Base-by-base conservation (phyloP, 208 protist species). In the Wallacemonas sp. region DNA sequence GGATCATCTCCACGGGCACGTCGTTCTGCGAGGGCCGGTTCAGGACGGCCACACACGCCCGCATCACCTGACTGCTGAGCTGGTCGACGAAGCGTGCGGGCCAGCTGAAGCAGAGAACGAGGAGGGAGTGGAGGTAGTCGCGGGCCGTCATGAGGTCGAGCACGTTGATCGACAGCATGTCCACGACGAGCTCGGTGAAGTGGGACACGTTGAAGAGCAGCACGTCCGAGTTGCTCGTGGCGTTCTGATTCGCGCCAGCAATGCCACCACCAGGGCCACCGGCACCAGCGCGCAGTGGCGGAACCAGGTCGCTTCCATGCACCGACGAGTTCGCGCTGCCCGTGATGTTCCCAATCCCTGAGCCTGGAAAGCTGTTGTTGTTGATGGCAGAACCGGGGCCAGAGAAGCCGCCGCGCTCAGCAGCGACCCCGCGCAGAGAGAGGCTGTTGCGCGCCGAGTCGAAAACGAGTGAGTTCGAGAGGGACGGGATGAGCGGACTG, bases 151-250 rank as follows among this genome's bases (percentile, higher is more conserved):
- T 68, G 11, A 95, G 69, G n/a, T 88, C 78, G 46, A 95, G 78
- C n/a, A 92, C 80, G 65, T 89, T 84, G 65, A 91, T 89, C 21
- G 86, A 86, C 2, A 95, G 55, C 75, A 95, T 76, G 68, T 95
- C 85, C 32, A 91, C 81, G 8, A 95, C 69, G 9, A 95, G 60
- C 56, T 88, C 80, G 6, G 84, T 90, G 44, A 95, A 92, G 56
- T 79, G 78, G 32, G 74, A 85, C 11, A 93, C 65, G 71, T 95
- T 95, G 66, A 85, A 92, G 39, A 90, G 66, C 34, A 95, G 89
- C 3, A 91, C 78, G 36, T 92, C 86, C 4, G 54, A 61, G 55
- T 39, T 49, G 36, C 38, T 47, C 63, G 19, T 68, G 39, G 61
- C 16, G 0, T 2, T 54, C n/a, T n/a, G n/a, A n/a, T n/a, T n/a